These are phyloP conservation scores for Euptelea pleiosperma DNA, from an alignment of 164 flowering plant species.

Conservation along the genomic window DNA sequence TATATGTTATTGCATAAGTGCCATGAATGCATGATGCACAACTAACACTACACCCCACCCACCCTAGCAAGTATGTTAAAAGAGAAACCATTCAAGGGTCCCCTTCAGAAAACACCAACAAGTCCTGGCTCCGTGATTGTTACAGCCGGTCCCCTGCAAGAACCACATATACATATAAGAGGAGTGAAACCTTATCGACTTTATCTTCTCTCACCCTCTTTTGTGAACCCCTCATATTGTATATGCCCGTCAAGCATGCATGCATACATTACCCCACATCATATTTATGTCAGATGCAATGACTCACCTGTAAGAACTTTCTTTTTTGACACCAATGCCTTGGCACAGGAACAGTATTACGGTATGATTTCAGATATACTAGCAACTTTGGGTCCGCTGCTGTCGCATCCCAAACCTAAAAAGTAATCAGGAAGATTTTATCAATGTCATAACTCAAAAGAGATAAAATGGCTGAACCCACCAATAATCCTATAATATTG, in stretches of 20 bases:
- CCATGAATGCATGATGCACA: slow-evolving; percentile 19
- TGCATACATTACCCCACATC: slow-evolving; percentile 14
- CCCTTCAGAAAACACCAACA: slow-evolving; percentile 64
- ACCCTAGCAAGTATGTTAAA: slow-evolving; percentile 38
- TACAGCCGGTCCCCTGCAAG: slow-evolving; percentile 98
- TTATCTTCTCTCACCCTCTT: slow-evolving; percentile 54
- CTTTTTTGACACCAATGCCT: slow-evolving; percentile 99
- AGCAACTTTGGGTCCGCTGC: slow-evolving; percentile 95
- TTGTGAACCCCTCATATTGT: slow-evolving; percentile 31
- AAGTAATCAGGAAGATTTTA: background rate
- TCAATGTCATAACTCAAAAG: background rate
- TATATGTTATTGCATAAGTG: slow-evolving; percentile 3
- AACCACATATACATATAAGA: slow-evolving; percentile 94
- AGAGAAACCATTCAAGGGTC: slow-evolving; percentile 50
- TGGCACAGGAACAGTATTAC: slow-evolving; percentile 97
- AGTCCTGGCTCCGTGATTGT: slow-evolving; percentile 78
- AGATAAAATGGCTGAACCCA: background rate
- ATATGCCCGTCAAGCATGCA: slow-evolving; percentile 34
- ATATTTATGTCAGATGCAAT: slow-evolving; percentile 6
- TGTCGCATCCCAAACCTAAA: slow-evolving; percentile 98
- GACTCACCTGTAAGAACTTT: slow-evolving; percentile 88
- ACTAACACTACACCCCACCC: slow-evolving; percentile 52
- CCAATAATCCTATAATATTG: background rate
- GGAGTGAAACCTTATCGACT: slow-evolving; percentile 56
- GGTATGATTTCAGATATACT: slow-evolving; percentile 84